Evolutionary conservation across 108 stramenopile genomes (phyloP).

Genomic region (Nannochloropsis salina): DNA sequence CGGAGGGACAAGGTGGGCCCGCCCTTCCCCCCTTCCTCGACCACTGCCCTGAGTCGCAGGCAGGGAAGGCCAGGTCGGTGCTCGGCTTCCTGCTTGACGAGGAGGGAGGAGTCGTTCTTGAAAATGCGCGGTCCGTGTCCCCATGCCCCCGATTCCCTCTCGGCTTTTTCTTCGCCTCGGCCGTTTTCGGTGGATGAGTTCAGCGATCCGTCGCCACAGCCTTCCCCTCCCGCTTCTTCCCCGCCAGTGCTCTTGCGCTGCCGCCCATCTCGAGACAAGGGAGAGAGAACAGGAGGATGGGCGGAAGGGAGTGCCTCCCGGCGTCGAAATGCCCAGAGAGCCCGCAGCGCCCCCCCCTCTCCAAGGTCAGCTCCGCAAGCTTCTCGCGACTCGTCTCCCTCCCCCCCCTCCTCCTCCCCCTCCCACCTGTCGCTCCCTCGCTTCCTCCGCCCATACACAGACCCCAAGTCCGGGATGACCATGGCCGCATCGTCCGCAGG

Average conservation of each 20-base stretch:
- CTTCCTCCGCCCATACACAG: constrained; percentile 3
- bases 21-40: not conserved
- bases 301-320: not conserved
- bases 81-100: not conserved
- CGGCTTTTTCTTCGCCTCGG: not conserved
- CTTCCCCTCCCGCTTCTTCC: not conserved
- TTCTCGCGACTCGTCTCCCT: not conserved
- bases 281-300: not conserved
- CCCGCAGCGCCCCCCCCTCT: not conserved
- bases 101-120: not conserved
- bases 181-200: not conserved
- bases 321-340: not conserved
- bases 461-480: not conserved
- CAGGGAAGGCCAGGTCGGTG: not conserved
- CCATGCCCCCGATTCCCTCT: not conserved
- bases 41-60: not conserved
- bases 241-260: not conserved
- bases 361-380: not conserved
- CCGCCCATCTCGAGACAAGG: not conserved
- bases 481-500: not conserved
- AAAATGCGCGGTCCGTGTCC: not conserved
- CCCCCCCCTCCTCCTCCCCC: not conserved
- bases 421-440: not conserved
- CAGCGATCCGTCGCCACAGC: not conserved
- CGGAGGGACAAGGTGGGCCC: not conserved